Evolutionary conservation across 129 eudicot genomes (phyloP).

Genomic region (Lactuca sativa): DNA sequence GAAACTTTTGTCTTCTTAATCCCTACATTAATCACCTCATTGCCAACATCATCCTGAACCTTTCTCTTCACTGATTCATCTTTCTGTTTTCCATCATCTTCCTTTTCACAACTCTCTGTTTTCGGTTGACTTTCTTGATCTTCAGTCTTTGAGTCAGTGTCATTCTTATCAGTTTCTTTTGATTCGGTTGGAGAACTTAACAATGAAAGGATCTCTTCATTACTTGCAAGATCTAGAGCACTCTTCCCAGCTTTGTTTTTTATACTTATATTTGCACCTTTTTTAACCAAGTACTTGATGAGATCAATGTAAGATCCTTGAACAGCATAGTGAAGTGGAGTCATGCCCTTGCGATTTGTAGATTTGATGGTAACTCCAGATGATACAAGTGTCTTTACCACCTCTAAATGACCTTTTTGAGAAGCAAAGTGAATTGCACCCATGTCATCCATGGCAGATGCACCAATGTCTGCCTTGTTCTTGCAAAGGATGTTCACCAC

Average conservation of each 20-base stretch:
- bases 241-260: conserved; percentile 91
- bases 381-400: conserved; percentile 57
- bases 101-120: conserved; percentile 25
- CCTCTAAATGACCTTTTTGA: conserved; percentile 92
- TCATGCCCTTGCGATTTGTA: conserved; percentile 89
- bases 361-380: conserved; percentile 81
- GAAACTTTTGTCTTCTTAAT: conserved; percentile 74
- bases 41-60: conserved; percentile 36
- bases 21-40: conserved; percentile 25
- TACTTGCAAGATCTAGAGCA: conserved; percentile 69
- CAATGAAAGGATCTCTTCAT: conserved; percentile 63
- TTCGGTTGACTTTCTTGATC: conserved; percentile 31
- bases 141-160: conserved; percentile 32
- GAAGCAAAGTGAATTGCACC: conserved; percentile 98
- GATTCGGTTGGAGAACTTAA: conserved; percentile 36
- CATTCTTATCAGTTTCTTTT: conserved; percentile 29
- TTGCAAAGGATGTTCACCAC: conserved; percentile 77
- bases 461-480: conserved; percentile 89
- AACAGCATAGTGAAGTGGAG: conserved; percentile 89
- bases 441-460: conserved; percentile 98
- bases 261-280: conserved; percentile 54
- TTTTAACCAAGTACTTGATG: conserved; percentile 81
- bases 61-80: conserved; percentile 63
- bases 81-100: conserved; percentile 27
- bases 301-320: conserved; percentile 88